A percentile compares a stretch with the other conserved stretches of the same genome.
Conservation (phyloP, 805 yeast genomes). For the Henningerozyma blattae region DNA sequence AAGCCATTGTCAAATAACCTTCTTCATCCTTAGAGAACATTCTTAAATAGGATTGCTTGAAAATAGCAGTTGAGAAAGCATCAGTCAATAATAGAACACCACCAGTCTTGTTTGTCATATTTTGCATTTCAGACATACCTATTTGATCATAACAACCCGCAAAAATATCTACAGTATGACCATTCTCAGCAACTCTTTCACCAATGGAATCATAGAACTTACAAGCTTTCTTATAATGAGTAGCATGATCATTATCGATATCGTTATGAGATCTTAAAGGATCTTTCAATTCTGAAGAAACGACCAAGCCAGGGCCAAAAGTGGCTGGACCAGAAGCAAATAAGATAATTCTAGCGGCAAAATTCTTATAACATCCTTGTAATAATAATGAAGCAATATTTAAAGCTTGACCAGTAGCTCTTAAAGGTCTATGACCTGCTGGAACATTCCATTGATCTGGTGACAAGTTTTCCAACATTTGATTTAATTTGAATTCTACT, state of each 20-base stretch:
- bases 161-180: conserved; percentile 79
- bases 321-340: conserved; percentile 96
- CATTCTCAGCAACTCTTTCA: conserved; percentile 54
- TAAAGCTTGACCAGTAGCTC: conserved; percentile 90
- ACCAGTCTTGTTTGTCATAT: conserved; percentile 74
- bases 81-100: conserved; percentile 83
- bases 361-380: conserved; percentile 72
- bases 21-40: conserved; percentile 79
- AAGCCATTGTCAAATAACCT: conserved; percentile 79
- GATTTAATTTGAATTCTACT: conserved; percentile 75
- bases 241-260: conserved; percentile 81
- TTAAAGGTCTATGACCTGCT: conserved; percentile 69
- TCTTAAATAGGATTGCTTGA: conserved; percentile 83
- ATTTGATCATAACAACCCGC: conserved; percentile 96
- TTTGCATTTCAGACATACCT: conserved; percentile 89
- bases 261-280: conserved; percentile 97
- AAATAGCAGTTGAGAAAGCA: conserved; percentile 88
- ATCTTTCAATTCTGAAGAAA: conserved; percentile 81
- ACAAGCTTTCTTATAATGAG: conserved; percentile 76
- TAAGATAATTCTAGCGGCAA: conserved; percentile 79
- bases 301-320: conserved; percentile 88
- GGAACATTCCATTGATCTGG: conserved; percentile 85
- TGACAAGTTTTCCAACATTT: conserved; percentile 63
- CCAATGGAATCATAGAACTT: conserved; percentile 71
- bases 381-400: conserved; percentile 72